Percentiles rank a stretch among this genome's conserved stretches.
Conservation (phyloP, 169 alveolate species). For the Eimeria sp. region DNA sequence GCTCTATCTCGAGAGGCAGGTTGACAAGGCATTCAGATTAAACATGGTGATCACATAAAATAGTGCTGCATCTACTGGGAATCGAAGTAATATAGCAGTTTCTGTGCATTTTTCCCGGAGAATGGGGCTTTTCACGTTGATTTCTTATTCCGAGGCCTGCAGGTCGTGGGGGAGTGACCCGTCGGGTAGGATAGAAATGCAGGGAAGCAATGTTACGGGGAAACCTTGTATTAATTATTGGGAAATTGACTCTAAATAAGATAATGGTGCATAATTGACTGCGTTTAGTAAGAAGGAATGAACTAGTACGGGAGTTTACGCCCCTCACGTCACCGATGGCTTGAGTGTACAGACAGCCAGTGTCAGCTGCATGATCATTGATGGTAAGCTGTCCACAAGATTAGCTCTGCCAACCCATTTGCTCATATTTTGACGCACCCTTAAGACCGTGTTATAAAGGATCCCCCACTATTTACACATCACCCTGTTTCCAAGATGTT, state of each 20-base stretch:
- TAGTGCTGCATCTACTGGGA: not conserved
- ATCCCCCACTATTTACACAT: conserved; percentile 8
- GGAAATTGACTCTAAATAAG: not conserved
- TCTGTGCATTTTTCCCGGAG: not conserved
- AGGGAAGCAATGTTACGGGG: not conserved
- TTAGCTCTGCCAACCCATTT: conserved; percentile 22
- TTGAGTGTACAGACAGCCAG: conserved; percentile 49
- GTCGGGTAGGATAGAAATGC: not conserved
- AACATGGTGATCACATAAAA: not conserved
- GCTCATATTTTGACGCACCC: conserved; percentile 53
- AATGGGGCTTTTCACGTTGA: not conserved
- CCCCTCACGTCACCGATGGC: not conserved
- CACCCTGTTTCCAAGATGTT: conserved; percentile 24
- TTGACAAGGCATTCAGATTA: not conserved
- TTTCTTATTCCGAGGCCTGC: not conserved
- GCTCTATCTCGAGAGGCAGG: not conserved
- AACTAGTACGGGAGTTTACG: not conserved
- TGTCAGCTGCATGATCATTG: not conserved
- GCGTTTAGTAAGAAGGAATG: not conserved
- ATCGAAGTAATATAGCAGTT: not conserved
- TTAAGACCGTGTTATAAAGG: not conserved
- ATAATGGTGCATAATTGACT: not conserved
- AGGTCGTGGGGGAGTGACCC: conserved; percentile 20
- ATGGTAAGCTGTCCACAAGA: conserved; percentile 23
- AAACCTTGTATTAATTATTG: not conserved